Evolutionary conservation across 495 filamentous ascomycete species (phyloP).

Genomic region (Collariella sp.): DNA sequence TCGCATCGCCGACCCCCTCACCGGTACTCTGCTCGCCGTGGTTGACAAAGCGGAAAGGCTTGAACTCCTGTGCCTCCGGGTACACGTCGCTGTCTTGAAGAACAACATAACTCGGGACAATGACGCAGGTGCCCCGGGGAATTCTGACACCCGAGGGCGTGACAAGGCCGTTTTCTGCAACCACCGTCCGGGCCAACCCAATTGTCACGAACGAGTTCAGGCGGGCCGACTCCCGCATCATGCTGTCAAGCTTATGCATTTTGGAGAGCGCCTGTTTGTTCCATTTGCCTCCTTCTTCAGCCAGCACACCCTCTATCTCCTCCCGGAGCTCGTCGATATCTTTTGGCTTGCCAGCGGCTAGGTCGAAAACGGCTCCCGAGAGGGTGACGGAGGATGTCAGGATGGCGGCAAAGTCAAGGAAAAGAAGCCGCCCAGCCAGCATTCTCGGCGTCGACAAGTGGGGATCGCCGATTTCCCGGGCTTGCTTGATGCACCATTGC

Average conservation of each 20-base stretch:
- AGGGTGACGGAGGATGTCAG: constrained; percentile 43
- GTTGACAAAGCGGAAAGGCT: constrained; percentile 25
- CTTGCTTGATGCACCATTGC: constrained; percentile 32
- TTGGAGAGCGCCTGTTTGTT: constrained; percentile 35
- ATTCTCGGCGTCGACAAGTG: constrained; percentile 18
- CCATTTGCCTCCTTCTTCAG: constrained; percentile 30
- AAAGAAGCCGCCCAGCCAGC: constrained; percentile 26
- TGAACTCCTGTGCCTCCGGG: constrained; percentile 16
- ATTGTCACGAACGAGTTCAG: constrained; percentile 28
- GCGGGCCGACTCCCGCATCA: constrained; percentile 29
- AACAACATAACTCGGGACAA: constrained; percentile 18
- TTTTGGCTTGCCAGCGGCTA: constrained; percentile 24
- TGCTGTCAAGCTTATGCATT: constrained; percentile 37
- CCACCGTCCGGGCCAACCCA: constrained; percentile 24
- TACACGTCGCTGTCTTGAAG: constrained; percentile 17
- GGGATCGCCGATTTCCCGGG: constrained; percentile 22
- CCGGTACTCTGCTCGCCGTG: constrained; percentile 14
- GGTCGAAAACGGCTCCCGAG: constrained; percentile 26
- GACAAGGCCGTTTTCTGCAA: constrained; percentile 23
- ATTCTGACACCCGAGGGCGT: constrained; percentile 28
- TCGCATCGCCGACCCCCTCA: constrained; percentile 21
- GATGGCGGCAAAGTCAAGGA: constrained; percentile 43
- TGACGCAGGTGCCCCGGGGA: constrained; percentile 11
- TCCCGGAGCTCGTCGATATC: constrained; percentile 44
- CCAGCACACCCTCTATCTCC: constrained; percentile 38